phyloP scores from a whole-genome alignment of 2,329 filamentous ascomycete genomes.

The Fusarium zealandicum region DNA sequence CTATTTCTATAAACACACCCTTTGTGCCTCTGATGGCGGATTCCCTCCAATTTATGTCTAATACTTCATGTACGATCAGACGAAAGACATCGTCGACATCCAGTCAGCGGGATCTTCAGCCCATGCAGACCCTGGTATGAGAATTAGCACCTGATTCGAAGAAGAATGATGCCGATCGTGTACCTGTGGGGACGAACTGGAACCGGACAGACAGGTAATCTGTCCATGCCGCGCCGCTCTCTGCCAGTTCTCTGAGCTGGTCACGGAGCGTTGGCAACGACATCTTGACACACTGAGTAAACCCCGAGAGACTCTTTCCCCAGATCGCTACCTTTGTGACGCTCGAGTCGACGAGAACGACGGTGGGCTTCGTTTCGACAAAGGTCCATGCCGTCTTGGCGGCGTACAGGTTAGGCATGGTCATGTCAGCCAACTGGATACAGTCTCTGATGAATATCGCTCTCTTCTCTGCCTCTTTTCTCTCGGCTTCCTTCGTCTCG shows the following conservation, averaged over 20 bases:
- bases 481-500: no score
- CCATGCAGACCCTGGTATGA: not conserved
- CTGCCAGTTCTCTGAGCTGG: slow-evolving; percentile 14
- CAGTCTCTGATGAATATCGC: no score
- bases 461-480: no score
- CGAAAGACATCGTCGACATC: not conserved
- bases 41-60: not conserved
- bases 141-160: not conserved
- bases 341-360: not conserved
- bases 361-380: not conserved
- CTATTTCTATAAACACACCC: no score
- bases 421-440: not conserved
- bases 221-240: slow-evolving; percentile 14
- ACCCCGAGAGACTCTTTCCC: not conserved
- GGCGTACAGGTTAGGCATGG: not conserved
- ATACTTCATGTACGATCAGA: not conserved
- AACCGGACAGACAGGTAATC: slow-evolving; percentile 17
- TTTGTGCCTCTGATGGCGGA: not conserved
- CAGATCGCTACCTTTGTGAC: slow-evolving; percentile 3
- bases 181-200: not conserved
- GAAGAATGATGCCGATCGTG: not conserved
- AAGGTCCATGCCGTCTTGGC: not conserved
- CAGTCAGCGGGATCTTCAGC: not conserved
- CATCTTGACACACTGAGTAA: slow-evolving; percentile 9
- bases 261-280: not conserved